Conservation (phyloP, 371 early-diverging fungal genomes). For the Rhizomucor pusillus region DNA sequence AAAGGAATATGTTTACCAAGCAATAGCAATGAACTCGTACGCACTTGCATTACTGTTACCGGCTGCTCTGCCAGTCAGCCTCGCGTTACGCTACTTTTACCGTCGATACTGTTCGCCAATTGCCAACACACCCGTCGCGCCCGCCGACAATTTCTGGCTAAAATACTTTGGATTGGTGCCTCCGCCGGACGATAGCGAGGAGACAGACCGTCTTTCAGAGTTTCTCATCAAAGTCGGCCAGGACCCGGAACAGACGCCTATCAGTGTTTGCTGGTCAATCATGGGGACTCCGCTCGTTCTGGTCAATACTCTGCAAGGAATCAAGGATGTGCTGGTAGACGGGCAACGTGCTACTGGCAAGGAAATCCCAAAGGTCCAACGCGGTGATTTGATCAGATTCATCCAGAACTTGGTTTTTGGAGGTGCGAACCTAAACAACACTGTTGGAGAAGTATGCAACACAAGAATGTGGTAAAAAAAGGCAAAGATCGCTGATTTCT, state of each 20-base stretch:
- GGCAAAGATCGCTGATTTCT: neutral
- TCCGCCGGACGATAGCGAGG: conserved; percentile 31
- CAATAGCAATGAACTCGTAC: too few species aligned
- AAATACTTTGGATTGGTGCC: conserved; percentile 40
- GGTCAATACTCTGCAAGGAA: conserved; percentile 37
- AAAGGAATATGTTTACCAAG: too few species aligned
- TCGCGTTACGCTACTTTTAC: conserved; percentile 16
- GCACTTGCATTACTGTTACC: neutral
- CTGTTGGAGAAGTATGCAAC: conserved; percentile 37
- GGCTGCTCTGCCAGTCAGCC: neutral
- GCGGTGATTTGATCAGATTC: conserved; percentile 37
- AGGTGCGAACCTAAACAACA: conserved; percentile 41
- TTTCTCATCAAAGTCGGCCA: conserved; percentile 37
- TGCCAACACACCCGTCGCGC: conserved; percentile 26
- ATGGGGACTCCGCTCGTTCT: conserved; percentile 38
- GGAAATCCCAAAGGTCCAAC: conserved; percentile 28
- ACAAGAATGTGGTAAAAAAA: neutral
- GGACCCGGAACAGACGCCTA: conserved; percentile 25
- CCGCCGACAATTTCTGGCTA: conserved; percentile 24
- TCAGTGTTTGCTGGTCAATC: conserved; percentile 44
- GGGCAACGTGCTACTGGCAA: conserved; percentile 28
- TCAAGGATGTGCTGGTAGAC: conserved; percentile 44
- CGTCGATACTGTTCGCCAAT: conserved; percentile 28
- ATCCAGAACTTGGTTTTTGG: conserved; percentile 51
- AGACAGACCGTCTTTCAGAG: conserved; percentile 27